Evolutionary conservation across 306 rosid species (phyloP).

Genomic region (Hippophae tibetana): DNA sequence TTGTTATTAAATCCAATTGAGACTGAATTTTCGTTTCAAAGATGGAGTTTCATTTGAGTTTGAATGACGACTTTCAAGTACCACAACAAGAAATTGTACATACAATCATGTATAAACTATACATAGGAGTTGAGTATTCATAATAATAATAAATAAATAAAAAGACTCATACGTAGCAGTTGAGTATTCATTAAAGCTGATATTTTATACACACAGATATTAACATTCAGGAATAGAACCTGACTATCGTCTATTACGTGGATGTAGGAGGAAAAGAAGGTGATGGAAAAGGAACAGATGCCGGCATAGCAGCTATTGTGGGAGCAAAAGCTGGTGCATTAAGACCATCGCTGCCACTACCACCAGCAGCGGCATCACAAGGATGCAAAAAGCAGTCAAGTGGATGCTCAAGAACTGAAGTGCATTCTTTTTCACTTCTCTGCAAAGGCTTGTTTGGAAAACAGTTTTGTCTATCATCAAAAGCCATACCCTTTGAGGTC

Average conservation of each 20-base stretch:
- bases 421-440: slow-evolving; percentile 54
- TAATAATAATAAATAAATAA: too few relatives aligned
- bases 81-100: too few relatives aligned
- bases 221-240: background rate
- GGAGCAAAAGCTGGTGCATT: slow-evolving; percentile 37
- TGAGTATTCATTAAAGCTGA: too few relatives aligned
- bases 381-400: slow-evolving; percentile 42
- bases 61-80: too few relatives aligned
- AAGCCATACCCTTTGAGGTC: slow-evolving; percentile 35
- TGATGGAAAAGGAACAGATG: slow-evolving; percentile 35
- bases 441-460: slow-evolving; percentile 52
- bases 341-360: slow-evolving; percentile 8
- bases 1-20: too few relatives aligned
- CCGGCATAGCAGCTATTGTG: slow-evolving; percentile 25
- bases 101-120: too few relatives aligned
- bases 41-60: too few relatives aligned
- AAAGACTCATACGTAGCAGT: too few relatives aligned
- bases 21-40: too few relatives aligned
- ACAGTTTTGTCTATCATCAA: slow-evolving; percentile 64
- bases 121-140: too few relatives aligned
- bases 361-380: slow-evolving; percentile 4
- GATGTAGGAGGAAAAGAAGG: slow-evolving; percentile 47
- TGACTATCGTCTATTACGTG: slow-evolving; percentile 18
- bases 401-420: slow-evolving; percentile 35
- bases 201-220: too few relatives aligned